Percentiles rank a stretch among this genome's conserved stretches.
Conservation (phyloP, 306 rosid genomes). For the Quercus ilex region DNA sequence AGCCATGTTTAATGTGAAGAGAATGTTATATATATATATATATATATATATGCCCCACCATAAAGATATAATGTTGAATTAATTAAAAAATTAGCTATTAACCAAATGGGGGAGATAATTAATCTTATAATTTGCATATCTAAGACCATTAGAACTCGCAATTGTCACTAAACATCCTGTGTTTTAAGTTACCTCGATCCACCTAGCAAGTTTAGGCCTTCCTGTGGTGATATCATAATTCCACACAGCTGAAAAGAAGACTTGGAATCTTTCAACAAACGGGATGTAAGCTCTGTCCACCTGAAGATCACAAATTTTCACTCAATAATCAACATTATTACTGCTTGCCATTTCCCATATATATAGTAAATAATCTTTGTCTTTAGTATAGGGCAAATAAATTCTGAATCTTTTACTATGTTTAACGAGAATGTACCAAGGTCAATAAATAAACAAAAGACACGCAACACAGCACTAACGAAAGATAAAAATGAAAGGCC, state of each 20-base stretch:
- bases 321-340: conserved; percentile 1
- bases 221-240: conserved; percentile 56
- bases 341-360: background rate
- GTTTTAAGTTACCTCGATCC: conserved; percentile 52
- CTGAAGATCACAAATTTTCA: conserved; percentile 30
- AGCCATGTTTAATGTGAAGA: background rate
- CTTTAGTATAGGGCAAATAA: no score
- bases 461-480: background rate
- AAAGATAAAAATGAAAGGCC: background rate
- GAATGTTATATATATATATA: no score
- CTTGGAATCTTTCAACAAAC: conserved; percentile 61
- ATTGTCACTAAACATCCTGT: background rate
- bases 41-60: no score
- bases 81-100: background rate
- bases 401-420: no score
- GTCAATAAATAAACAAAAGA: background rate
- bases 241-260: conserved; percentile 34
- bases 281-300: conserved; percentile 66
- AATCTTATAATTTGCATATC: background rate
- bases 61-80: background rate
- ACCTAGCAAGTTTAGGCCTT: conserved; percentile 57
- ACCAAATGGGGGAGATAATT: background rate
- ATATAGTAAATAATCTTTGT: no score
- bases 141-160: background rate
- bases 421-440: no score